phyloP scores from a whole-genome alignment of 2,329 filamentous ascomycete species.

The Diaporthe batatas region DNA sequence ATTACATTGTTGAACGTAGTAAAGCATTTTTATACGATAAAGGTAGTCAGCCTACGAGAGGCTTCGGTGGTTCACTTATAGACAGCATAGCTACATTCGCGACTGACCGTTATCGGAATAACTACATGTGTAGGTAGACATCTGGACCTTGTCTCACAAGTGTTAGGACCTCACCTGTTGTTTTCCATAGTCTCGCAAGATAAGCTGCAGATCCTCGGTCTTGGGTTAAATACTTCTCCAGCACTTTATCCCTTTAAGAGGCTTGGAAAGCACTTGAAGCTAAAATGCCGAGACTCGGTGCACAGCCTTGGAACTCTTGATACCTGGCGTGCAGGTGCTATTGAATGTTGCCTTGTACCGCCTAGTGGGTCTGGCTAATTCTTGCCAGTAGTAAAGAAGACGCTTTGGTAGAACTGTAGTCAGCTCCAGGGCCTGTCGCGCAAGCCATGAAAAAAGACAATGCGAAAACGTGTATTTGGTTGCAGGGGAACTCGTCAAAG shows the following conservation, averaged over 20 bases:
- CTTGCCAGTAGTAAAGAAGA: neutral
- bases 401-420: neutral
- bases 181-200: too few relatives aligned
- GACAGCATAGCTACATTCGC: neutral
- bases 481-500: neutral
- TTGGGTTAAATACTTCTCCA: too few relatives aligned
- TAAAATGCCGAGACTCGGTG: neutral
- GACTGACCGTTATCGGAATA: too few relatives aligned
- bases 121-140: too few relatives aligned
- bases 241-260: neutral
- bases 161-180: too few relatives aligned
- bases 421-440: neutral
- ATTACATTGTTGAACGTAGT: too few relatives aligned
- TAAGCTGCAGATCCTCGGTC: too few relatives aligned
- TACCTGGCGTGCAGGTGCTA: neutral
- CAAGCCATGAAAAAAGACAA: neutral
- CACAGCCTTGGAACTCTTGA: neutral
- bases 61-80: neutral
- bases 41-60: too few relatives aligned
- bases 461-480: neutral
- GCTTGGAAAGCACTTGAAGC: neutral
- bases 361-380: neutral
- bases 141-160: too few relatives aligned
- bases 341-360: neutral
- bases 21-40: too few relatives aligned